Percentiles rank a stretch among this genome's conserved stretches.
Evolutionary conservation across 2,329 filamentous ascomycete species (phyloP).

Genomic region (Aspergillus pseudoviridinutans): DNA sequence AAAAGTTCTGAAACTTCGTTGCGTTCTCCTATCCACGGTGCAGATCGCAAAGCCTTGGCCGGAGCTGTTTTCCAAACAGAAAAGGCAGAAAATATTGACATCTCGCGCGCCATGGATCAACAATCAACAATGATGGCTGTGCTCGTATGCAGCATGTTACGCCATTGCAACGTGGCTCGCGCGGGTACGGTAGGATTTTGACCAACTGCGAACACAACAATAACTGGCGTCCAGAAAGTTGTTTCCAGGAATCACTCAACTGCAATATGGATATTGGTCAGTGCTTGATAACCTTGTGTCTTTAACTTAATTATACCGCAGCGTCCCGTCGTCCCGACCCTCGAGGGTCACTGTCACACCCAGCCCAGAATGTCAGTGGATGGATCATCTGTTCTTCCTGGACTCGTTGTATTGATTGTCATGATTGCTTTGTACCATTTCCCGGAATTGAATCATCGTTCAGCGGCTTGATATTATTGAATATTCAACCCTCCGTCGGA

Average conservation of each 20-base stretch:
- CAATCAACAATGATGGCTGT: background rate
- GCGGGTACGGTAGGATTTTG: constrained; percentile 6
- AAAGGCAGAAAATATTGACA: background rate
- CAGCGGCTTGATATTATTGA: background rate
- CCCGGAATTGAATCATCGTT: background rate
- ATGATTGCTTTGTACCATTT: background rate
- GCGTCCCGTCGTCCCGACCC: background rate
- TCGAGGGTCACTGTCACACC: background rate
- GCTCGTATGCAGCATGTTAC: constrained; percentile 2
- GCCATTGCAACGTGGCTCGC: constrained; percentile 17
- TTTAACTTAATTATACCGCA: background rate
- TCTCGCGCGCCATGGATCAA: background rate
- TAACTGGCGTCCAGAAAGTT: constrained; percentile 1
- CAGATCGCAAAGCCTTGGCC: background rate
- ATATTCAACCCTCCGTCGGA: background rate
- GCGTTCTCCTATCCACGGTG: background rate
- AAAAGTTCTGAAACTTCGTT: background rate
- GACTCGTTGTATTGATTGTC: background rate
- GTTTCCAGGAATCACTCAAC: background rate
- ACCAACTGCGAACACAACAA: constrained; percentile 4
- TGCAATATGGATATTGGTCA: background rate
- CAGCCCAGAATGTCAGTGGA: background rate
- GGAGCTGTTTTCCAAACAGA: constrained; percentile 4
- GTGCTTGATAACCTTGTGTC: background rate
- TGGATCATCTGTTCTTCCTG: background rate